Percentiles rank a stretch among this genome's conserved stretches.
phyloP scores from a whole-genome alignment of 1,284 basidiomycete species.

The Heliocybe sulcata region DNA sequence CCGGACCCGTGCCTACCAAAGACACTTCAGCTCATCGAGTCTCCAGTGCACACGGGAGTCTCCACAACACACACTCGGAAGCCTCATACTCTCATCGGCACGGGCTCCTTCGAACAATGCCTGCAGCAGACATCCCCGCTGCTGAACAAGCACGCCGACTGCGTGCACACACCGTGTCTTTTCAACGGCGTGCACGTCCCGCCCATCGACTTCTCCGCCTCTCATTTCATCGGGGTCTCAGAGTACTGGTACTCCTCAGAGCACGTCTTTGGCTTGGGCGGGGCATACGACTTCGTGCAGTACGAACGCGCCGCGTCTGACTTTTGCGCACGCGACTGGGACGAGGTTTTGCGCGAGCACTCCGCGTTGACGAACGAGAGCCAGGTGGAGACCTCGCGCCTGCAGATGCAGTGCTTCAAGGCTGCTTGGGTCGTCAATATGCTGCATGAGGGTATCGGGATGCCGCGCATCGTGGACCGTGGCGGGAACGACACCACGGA shows the following conservation, averaged over 20 bases:
- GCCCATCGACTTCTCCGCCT: constrained; percentile 83
- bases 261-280: constrained; percentile 91
- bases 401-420: constrained; percentile 99
- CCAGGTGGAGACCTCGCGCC: constrained; percentile 71
- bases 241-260: constrained; percentile 99
- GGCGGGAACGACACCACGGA: constrained; percentile 66
- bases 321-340: constrained; percentile 84
- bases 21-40: constrained; percentile 55
- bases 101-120: constrained; percentile 88
- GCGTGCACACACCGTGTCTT: constrained; percentile 83
- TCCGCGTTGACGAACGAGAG: constrained; percentile 25
- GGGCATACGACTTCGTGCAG: constrained; percentile 92
- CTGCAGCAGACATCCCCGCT: constrained; percentile 69
- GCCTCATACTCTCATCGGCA: constrained; percentile 70
- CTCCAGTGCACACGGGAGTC: constrained; percentile 33
- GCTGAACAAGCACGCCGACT: constrained; percentile 82
- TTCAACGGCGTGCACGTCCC: constrained; percentile 97
- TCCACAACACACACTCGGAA: constrained; percentile 35
- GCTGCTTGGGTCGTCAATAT: constrained; percentile 98
- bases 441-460: constrained; percentile 91
- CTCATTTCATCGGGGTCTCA: constrained; percentile 94
- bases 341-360: constrained; percentile 65
- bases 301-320: constrained; percentile 89
- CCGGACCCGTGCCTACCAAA: constrained; percentile 89
- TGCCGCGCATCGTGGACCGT: constrained; percentile 86